Conservation (phyloP, 768 basidiomycete species). For the Kwoniella shandongensis region DNA sequence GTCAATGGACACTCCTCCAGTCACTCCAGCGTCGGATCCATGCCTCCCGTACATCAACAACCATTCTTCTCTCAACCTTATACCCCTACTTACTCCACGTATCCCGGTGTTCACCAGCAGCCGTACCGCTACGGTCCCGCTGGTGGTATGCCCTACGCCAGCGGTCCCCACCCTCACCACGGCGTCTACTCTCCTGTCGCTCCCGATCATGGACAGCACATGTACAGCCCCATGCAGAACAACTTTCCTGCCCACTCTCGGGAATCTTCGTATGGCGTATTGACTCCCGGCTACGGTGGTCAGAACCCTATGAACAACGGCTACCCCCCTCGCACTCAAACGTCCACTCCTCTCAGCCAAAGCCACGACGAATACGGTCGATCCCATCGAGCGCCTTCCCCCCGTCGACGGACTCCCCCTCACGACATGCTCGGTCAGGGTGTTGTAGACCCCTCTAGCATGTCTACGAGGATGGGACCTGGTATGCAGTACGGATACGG, state of each 20-base stretch:
- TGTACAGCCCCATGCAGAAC: slow-evolving; percentile 39
- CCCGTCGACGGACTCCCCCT: slow-evolving; percentile 26
- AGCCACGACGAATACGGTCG: slow-evolving; percentile 31
- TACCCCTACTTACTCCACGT: slow-evolving; percentile 31
- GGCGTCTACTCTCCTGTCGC: slow-evolving; percentile 33
- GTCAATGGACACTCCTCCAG: slow-evolving; percentile 37
- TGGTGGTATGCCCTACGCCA: slow-evolving; percentile 30
- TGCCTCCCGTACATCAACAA: slow-evolving; percentile 30
- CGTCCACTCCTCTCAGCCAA: slow-evolving; percentile 42
- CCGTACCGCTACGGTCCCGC: slow-evolving; percentile 40
- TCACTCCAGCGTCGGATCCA: slow-evolving; percentile 30
- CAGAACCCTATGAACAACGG: slow-evolving; percentile 36
- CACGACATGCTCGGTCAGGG: slow-evolving; percentile 41
- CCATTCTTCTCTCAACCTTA: slow-evolving; percentile 39
- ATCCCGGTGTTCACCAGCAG: slow-evolving; percentile 32
- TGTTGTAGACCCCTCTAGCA: slow-evolving; percentile 39
- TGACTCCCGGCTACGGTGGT: slow-evolving; percentile 32
- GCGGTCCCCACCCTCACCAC: slow-evolving; percentile 29
- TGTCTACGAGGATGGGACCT: slow-evolving; percentile 27
- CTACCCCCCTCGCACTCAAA: slow-evolving; percentile 42
- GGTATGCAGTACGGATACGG: slow-evolving; percentile 24
- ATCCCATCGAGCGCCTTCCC: slow-evolving; percentile 14
- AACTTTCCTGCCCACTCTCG: slow-evolving; percentile 34
- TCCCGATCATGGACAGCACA: slow-evolving; percentile 32
- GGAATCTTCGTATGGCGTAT: slow-evolving; percentile 37